Conservation (phyloP, 2,329 filamentous ascomycete genomes). For the Xylaria sp. region DNA sequence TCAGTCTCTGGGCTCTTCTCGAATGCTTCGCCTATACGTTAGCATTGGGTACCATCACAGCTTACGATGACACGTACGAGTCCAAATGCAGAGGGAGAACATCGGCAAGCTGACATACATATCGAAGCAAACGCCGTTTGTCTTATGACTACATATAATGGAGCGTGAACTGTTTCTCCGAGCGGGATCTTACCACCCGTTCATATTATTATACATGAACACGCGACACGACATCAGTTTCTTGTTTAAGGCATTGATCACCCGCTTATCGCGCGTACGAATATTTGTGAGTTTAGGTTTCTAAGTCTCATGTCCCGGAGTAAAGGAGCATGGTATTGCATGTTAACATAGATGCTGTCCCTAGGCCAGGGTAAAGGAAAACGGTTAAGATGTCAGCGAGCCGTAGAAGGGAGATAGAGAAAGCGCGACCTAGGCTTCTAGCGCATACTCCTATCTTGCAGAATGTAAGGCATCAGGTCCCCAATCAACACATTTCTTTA, state of each 20-base stretch:
- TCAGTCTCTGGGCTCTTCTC: background rate
- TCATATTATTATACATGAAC: background rate
- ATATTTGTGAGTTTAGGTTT: background rate
- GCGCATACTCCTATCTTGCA: background rate
- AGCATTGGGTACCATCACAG: background rate
- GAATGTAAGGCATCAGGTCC: background rate
- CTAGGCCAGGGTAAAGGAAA: background rate
- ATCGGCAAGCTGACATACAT: conserved; percentile 11
- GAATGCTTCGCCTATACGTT: background rate
- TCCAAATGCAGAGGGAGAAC: background rate
- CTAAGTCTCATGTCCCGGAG: background rate
- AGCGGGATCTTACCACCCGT: background rate
- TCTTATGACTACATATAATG: background rate
- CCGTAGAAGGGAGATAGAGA: background rate
- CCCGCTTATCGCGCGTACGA: background rate
- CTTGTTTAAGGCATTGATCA: background rate
- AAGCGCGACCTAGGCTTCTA: background rate
- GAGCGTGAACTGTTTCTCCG: background rate
- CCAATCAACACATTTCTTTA: background rate
- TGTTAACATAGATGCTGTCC: background rate
- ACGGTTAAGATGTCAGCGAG: background rate
- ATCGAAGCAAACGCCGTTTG: background rate
- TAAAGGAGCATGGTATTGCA: background rate
- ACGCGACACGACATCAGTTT: background rate
- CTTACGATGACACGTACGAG: background rate